Evolutionary conservation across 1,284 basidiomycete genomes (phyloP), one percentile per base, ranked within the genome.

Genomic region (Mycena citricolor): DNA sequence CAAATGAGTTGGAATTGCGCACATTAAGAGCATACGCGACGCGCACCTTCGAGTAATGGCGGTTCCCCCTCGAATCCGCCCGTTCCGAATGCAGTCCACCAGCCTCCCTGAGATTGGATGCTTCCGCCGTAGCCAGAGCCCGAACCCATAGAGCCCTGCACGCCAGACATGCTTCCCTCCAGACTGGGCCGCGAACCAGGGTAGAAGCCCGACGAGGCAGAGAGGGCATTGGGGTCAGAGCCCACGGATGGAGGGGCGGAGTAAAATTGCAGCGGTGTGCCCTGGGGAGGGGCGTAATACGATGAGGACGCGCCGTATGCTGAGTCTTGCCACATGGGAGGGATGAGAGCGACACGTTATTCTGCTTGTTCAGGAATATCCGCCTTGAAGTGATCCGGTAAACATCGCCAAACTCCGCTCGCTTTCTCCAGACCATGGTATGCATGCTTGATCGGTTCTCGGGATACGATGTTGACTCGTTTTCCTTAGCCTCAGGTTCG

Each of bases 11-110:
- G 11, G 44, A 34, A 38, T 19, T 16, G 16, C 20, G 21, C 7
- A 5, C 40, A 13, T 30, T 33, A 32, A 39, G 20, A 28, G 32
- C 29, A 13, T 24, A 14, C 28, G 16, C 14, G 4, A 38, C 26
- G 58, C 69, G 52, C 60, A 92, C 94, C 94, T 80, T 97, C 84
- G 46, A 97, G 77, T 59, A 97, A 66, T 32, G 93, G 91, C 41
- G 91, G 90, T 61, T 97, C 94, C 23, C 93, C 93, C 63, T 95
- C 93, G 43, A 95, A 83, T n/a, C 90, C 92, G 47, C 92, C 93
- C 0, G 92, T 94, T 23, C 93, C 93, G 70, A 97, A 97, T 30
- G 93, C 93, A 33, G 90, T 91, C 86, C 89, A 94, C 93, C 93
- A 97, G 17, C 79, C 77, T 5, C 85, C 86, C 19, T 39, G 7